phyloP scores from a whole-genome alignment of 108 stramenopile genomes.

The Seminavis robusta region DNA sequence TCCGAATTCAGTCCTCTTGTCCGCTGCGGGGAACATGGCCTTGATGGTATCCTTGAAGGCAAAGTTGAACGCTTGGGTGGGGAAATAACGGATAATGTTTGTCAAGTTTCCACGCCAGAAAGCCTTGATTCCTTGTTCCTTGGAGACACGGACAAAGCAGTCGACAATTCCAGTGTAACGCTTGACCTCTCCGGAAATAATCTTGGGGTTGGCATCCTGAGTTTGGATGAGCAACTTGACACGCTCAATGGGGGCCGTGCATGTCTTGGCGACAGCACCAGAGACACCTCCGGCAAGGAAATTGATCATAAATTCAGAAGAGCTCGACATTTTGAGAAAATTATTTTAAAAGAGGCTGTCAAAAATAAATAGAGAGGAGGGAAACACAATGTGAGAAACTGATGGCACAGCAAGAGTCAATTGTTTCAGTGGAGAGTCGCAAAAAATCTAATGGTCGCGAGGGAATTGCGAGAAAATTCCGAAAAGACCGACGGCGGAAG shows the following conservation, averaged over 20 bases:
- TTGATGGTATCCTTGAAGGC: conserved; percentile 99
- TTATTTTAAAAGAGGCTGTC: background rate
- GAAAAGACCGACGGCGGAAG: no score
- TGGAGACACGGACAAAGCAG: conserved; percentile 94
- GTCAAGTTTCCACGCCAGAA: conserved; percentile 99
- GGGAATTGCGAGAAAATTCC: no score
- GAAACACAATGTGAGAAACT: background rate
- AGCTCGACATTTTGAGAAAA: conserved; percentile 25
- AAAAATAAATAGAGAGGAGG: background rate
- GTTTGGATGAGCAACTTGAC: conserved; percentile 99
- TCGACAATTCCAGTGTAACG: conserved; percentile 96
- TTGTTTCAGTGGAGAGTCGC: no score
- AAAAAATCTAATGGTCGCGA: no score
- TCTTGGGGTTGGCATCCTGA: conserved; percentile 96
- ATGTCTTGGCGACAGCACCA: conserved; percentile 94
- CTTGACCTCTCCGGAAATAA: conserved; percentile 90
- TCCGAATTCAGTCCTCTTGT: conserved; percentile 93
- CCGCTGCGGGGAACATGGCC: conserved; percentile 94
- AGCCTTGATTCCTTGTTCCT: conserved; percentile 88
- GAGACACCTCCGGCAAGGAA: conserved; percentile 93
- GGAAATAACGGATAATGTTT: conserved; percentile 99
- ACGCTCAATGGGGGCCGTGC: conserved; percentile 98
- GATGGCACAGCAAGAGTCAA: no score
- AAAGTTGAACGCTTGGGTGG: conserved; percentile 99
- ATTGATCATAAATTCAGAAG: conserved; percentile 80